These are phyloP conservation scores for Colletotrichum orbiculare DNA, from an alignment of 2,329 filamentous ascomycete genomes.

Conservation along the genomic window DNA sequence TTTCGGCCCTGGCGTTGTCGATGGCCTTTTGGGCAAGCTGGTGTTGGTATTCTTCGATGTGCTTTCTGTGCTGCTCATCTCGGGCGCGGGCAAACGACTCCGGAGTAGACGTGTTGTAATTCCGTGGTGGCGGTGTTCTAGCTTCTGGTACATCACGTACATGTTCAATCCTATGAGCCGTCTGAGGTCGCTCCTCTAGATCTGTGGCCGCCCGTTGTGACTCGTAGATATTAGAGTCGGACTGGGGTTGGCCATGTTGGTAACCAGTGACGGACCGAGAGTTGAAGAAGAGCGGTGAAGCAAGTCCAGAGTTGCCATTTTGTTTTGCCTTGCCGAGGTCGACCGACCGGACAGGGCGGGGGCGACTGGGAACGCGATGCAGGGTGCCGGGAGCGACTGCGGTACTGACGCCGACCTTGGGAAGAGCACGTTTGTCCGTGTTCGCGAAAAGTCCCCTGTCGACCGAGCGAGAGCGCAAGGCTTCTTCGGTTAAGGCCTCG, in stretches of 20 bases:
- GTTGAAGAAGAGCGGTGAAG: constrained; percentile 53
- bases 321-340: constrained; percentile 48
- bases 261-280: constrained; percentile 52
- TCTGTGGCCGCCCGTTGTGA: constrained; percentile 48
- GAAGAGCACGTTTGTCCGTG: constrained; percentile 71
- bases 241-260: constrained; percentile 56
- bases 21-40: constrained; percentile 43
- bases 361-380: constrained; percentile 51
- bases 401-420: constrained; percentile 72
- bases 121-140: constrained; percentile 48
- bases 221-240: constrained; percentile 57
- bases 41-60: constrained; percentile 48
- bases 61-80: constrained; percentile 46
- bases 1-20: constrained; percentile 13
- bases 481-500: constrained; percentile 54
- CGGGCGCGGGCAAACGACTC: constrained; percentile 53
- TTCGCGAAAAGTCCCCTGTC: constrained; percentile 70
- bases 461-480: constrained; percentile 69
- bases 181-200: constrained; percentile 58
- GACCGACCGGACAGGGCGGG: constrained; percentile 58
- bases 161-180: constrained; percentile 56
- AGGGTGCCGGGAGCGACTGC: constrained; percentile 70
- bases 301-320: constrained; percentile 41
- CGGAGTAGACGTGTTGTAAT: constrained; percentile 51
- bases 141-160: constrained; percentile 46